Base-by-base conservation (phyloP, 345 rosid genomes). In the Brassica incana region DNA sequence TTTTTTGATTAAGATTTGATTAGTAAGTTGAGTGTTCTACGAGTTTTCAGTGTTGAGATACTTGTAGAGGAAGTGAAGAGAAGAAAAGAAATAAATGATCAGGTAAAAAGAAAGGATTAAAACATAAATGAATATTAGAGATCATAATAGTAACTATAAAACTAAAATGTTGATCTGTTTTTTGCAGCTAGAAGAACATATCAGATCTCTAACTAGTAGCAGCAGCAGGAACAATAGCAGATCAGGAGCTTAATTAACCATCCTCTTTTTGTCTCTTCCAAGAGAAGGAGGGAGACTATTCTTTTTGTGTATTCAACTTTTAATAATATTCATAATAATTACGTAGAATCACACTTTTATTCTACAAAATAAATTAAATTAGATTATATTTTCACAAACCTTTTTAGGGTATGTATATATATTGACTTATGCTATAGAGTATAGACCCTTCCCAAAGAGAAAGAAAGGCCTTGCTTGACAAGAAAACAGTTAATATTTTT, bases 41-140 rank as follows among this genome's bases (percentile, higher is more conserved):
- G 77, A 43, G 63, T 73, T 71, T 61, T 89, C 77, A 81, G 99
- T 74, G 77, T 88, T 79, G 92, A 82, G 78, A 86, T 84, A 83
- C 84, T 95, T 74, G 80, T 77, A 20, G 92, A 95, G 81, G 99
- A 95, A 79, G 66, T 92, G 87, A 88, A 90, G 83, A 85, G 82
- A 87, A 92, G 78, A 67, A 89, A 85, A 78, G 74, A 75, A 67
- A 88, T 78, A 82, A 95, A 92, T 76, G 75, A 72, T 15, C 93
- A 90, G 99, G 99, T 83, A 67, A 25, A 50, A 11, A 11, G 27
- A 7, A 36, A 9, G 52, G 54, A 5, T 36, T 35, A 56, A 14
- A 1, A 50, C n/a, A 50, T 18, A 50, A 50, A 14, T 50, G 16
- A 48, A 50, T 50, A 14, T 50, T 50, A 33, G 75, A 60, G 75